Percentiles rank a stretch among this genome's conserved stretches.
Conservation (phyloP, 2,329 filamentous ascomycete species). For the Pestalotiopsis fici region DNA sequence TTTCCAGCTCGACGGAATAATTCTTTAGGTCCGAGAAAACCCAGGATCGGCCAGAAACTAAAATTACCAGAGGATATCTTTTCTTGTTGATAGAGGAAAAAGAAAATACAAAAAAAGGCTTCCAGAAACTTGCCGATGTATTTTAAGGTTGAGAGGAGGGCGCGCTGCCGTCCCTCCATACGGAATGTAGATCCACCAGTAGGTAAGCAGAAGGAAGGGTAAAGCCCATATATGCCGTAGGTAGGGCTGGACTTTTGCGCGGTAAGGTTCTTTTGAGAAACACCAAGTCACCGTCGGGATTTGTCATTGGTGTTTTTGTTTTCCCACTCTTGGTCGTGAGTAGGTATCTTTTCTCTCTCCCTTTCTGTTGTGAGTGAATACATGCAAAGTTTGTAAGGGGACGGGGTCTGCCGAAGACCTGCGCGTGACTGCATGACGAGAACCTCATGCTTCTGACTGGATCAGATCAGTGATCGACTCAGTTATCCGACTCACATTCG, state of each 20-base stretch:
- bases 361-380: no score
- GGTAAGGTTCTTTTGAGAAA: neutral
- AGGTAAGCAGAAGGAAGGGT: neutral
- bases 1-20: neutral
- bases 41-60: neutral
- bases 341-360: neutral
- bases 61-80: neutral
- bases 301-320: neutral
- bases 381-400: neutral
- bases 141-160: neutral
- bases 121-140: neutral
- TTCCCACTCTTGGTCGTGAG: neutral
- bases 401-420: neutral
- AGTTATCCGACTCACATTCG: neutral
- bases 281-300: neutral
- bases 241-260: neutral
- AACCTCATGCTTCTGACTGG: neutral
- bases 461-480: neutral
- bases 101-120: neutral
- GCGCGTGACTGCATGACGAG: neutral
- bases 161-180: neutral
- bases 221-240: neutral
- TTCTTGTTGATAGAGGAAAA: neutral
- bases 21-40: neutral
- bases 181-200: neutral